Percentiles rank a stretch among this genome's conserved stretches.
These are phyloP conservation scores for Escallonia herrerae DNA, from an alignment of 129 eudicot species.

Conservation along the genomic window DNA sequence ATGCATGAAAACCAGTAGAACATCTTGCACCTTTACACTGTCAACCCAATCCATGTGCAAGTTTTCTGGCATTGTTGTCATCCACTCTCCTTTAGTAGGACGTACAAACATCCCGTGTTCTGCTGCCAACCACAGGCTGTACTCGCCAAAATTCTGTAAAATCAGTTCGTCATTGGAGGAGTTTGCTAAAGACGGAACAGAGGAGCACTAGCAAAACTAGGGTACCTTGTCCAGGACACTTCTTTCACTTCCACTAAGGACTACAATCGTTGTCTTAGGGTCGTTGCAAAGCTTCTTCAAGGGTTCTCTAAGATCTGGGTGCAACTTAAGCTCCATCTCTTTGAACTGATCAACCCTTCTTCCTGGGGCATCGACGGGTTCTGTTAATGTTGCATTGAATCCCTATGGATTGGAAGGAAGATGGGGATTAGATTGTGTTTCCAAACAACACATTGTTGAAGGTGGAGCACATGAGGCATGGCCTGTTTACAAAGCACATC, in stretches of 20 bases:
- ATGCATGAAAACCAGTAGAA: not conserved
- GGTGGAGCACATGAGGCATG: not conserved
- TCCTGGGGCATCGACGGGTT: conserved; percentile 53
- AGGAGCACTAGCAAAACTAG: not conserved
- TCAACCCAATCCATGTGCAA: conserved; percentile 77
- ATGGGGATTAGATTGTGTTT: not conserved
- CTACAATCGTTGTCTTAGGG: conserved; percentile 60
- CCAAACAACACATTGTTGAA: too few species aligned
- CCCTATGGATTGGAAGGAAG: conserved; percentile 37
- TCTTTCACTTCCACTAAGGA: conserved; percentile 76
- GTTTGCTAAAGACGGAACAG: conserved; percentile 4
- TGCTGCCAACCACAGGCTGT: conserved; percentile 85
- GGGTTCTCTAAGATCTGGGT: conserved; percentile 58
- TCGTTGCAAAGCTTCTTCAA: conserved; percentile 58
- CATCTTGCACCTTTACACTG: conserved; percentile 53
- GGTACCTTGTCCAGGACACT: conserved; percentile 58
- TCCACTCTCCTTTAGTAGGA: conserved; percentile 58
- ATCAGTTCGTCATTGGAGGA: conserved; percentile 19
- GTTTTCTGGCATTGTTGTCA: conserved; percentile 75
- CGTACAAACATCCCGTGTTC: conserved; percentile 91
- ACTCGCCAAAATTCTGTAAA: conserved; percentile 71
- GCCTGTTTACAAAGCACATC: not conserved
- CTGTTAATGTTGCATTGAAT: conserved; percentile 85
- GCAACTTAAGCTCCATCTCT: conserved; percentile 75
- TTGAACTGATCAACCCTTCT: conserved; percentile 76